phyloP scores from a whole-genome alignment of 108 stramenopile genomes.

The Chaetoceros tenuissimus region DNA sequence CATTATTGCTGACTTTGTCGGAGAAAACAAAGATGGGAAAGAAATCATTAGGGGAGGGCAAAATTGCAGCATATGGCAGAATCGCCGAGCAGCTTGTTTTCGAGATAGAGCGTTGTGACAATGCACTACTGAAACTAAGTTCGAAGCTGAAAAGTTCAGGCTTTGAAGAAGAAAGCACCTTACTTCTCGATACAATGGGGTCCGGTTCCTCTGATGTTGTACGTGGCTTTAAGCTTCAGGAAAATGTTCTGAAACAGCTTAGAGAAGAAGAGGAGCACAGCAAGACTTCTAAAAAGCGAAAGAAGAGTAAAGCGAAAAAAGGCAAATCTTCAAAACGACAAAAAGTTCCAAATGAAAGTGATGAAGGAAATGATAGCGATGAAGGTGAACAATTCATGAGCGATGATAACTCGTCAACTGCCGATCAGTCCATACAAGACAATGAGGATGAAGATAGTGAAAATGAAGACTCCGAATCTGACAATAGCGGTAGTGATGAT shows the following conservation, averaged over 20 bases:
- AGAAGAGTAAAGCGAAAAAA: neutral
- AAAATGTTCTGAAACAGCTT: neutral
- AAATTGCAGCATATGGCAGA: conserved; percentile 31
- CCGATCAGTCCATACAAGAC: too few species aligned
- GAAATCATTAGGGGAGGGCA: conserved; percentile 28
- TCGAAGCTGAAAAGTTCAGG: conserved; percentile 21
- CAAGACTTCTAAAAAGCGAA: neutral
- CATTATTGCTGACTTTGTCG: conserved; percentile 17
- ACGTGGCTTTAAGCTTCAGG: neutral
- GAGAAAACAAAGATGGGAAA: conserved; percentile 21
- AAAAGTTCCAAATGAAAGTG: too few species aligned
- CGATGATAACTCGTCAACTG: too few species aligned
- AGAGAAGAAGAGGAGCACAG: neutral
- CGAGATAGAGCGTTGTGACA: conserved; percentile 34
- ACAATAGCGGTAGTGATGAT: too few species aligned
- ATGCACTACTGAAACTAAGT: conserved; percentile 22
- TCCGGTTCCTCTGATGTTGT: neutral
- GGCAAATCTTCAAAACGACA: too few species aligned
- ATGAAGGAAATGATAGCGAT: too few species aligned
- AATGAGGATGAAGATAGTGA: too few species aligned
- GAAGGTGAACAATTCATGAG: too few species aligned
- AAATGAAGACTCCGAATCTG: too few species aligned
- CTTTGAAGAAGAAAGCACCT: conserved; percentile 17
- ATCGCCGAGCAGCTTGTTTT: conserved; percentile 26
- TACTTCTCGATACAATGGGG: conserved; percentile 26